Conservation (phyloP, 2,329 filamentous ascomycete genomes). For the Diaporthe amygdali region DNA sequence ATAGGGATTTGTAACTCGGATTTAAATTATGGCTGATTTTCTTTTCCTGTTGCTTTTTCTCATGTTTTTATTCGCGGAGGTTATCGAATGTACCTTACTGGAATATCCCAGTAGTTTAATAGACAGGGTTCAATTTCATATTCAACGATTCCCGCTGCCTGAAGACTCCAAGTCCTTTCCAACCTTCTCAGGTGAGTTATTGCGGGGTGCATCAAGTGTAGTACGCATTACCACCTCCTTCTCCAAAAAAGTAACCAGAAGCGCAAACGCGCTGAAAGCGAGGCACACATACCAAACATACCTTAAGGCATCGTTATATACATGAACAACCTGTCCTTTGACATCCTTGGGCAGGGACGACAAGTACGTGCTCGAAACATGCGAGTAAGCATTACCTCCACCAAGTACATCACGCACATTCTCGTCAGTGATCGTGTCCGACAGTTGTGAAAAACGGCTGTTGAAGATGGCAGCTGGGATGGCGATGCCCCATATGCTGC, state of each 20-base stretch:
- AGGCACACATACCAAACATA: conserved; percentile 18
- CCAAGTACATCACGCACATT: conserved; percentile 26
- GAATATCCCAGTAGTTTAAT: too few species aligned
- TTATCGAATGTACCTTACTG: too few species aligned
- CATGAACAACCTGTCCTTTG: conserved; percentile 30
- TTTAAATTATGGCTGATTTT: neutral
- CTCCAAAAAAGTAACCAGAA: conserved; percentile 4
- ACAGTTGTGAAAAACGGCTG: conserved; percentile 24
- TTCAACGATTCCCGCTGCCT: neutral
- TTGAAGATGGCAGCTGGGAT: conserved; percentile 49
- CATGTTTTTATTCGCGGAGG: neutral
- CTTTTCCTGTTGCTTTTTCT: too few species aligned
- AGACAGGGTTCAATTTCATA: neutral
- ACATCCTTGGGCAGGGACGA: conserved; percentile 27
- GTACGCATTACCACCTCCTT: conserved; percentile 17
- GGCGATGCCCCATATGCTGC: conserved; percentile 49
- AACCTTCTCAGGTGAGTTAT: neutral
- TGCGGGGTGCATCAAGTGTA: conserved; percentile 1
- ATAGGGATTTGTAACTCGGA: too few species aligned
- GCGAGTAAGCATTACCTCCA: conserved; percentile 35
- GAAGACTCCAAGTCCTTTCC: neutral
- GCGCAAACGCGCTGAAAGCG: conserved; percentile 7
- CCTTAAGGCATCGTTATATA: conserved; percentile 22
- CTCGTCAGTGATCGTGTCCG: conserved; percentile 27
- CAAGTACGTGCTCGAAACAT: conserved; percentile 33